phyloP scores from a whole-genome alignment of 2,329 filamentous ascomycete species.

The Sporothrix curviconia region DNA sequence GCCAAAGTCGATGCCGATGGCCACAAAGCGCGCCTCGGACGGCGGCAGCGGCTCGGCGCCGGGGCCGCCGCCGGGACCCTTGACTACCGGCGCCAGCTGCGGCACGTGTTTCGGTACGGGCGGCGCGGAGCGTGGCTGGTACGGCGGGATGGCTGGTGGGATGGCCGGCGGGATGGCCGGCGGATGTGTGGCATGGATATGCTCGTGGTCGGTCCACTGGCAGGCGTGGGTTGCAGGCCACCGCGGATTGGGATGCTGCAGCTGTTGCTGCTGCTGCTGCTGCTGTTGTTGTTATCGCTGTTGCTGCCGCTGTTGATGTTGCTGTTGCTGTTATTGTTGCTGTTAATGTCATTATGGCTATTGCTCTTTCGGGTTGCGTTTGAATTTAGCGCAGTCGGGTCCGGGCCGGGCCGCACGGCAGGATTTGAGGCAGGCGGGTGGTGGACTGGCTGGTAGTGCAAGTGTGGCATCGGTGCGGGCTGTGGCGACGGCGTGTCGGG shows the following conservation, averaged over 20 bases:
- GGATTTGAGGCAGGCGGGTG: no score
- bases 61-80: neutral
- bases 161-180: neutral
- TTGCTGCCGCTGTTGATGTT: no score
- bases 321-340: neutral
- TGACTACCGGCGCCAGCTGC: neutral
- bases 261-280: neutral
- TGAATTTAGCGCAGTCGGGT: no score
- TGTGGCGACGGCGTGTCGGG: neutral
- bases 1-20: conserved; percentile 19
- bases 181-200: neutral
- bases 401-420: no score
- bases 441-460: neutral
- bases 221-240: neutral
- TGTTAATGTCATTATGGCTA: no score
- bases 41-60: neutral
- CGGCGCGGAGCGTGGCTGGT: neutral
- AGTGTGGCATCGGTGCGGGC: neutral
- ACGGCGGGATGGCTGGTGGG: neutral
- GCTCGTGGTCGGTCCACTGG: neutral
- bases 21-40: conserved; percentile 7
- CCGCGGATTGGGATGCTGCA: neutral
- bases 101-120: neutral
- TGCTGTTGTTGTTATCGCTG: neutral
- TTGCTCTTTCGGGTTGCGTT: no score